These are phyloP conservation scores for Ganoderma sp. DNA, from an alignment of 1,284 basidiomycete genomes.

Conservation along the genomic window DNA sequence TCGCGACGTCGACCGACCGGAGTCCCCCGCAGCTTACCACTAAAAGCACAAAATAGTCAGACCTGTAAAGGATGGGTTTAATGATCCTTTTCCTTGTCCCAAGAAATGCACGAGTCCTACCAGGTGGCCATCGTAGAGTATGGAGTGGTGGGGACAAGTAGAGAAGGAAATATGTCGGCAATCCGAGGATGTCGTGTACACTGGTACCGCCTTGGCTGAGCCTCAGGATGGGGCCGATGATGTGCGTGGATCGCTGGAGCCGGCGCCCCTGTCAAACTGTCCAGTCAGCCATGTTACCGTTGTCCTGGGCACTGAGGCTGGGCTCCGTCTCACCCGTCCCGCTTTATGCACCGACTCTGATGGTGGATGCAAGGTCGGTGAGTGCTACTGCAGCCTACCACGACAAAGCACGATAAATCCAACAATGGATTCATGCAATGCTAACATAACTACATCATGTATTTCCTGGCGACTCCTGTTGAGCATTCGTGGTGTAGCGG, in stretches of 20 bases:
- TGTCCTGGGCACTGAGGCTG: too few species aligned
- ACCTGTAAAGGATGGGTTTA: conserved; percentile 8
- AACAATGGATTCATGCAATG: too few species aligned
- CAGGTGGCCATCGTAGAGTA: conserved; percentile 16
- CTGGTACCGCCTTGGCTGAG: not conserved
- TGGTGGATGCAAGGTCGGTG: too few species aligned
- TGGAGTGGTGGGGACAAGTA: not conserved
- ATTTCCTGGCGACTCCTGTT: too few species aligned
- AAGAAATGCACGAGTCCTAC: not conserved
- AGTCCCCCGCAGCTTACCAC: conserved; percentile 16
- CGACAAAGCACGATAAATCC: too few species aligned
- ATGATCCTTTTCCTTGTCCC: not conserved
- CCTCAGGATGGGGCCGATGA: conserved; percentile 10
- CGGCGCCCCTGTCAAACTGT: not conserved
- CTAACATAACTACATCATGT: too few species aligned
- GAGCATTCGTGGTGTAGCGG: conserved; percentile 46
- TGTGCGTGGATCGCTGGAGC: not conserved
- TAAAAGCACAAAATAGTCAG: conserved; percentile 24
- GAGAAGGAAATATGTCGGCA: not conserved
- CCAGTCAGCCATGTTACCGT: not conserved
- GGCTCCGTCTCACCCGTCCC: too few species aligned
- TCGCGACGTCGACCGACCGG: not conserved
- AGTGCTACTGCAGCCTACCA: too few species aligned
- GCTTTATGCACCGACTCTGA: too few species aligned
- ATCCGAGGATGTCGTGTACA: not conserved